Evolutionary conservation across 257 asterid genomes (phyloP).

Genomic region (Fraxinus cuspidata): DNA sequence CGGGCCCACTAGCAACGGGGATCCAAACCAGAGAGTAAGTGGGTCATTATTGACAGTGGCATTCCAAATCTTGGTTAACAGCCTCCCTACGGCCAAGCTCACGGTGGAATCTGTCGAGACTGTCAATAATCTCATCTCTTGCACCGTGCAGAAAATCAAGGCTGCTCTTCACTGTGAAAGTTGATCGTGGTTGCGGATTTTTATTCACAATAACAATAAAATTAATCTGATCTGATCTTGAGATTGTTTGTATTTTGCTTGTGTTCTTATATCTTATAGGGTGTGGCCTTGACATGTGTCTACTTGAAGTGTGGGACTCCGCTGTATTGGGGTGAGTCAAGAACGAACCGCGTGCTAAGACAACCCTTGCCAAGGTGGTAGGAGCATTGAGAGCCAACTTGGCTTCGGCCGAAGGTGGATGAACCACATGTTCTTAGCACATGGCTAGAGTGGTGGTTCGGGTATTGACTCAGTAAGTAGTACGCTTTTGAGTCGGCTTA

Average conservation of each 20-base stretch:
- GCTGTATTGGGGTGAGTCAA: slow-evolving; percentile 67
- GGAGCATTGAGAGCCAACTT: slow-evolving; percentile 19
- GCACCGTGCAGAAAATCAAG: slow-evolving; percentile 65
- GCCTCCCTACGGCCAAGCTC: slow-evolving; percentile 56
- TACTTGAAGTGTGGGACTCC: slow-evolving; percentile 4
- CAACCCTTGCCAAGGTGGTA: slow-evolving; percentile 46
- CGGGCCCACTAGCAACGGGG: slow-evolving; percentile 34
- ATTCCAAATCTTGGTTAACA: slow-evolving; percentile 56
- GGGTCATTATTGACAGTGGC: slow-evolving; percentile 63
- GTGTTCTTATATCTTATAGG: slow-evolving; percentile 3
- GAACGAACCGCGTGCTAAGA: slow-evolving; percentile 74
- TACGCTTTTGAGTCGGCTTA: slow-evolving; percentile 35
- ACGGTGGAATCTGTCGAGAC: slow-evolving; percentile 63
- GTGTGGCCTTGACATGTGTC: neutral
- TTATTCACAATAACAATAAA: neutral
- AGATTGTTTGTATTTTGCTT: neutral
- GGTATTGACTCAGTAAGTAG: slow-evolving; percentile 75
- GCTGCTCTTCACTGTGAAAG: slow-evolving; percentile 50
- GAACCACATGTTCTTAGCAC: slow-evolving; percentile 29
- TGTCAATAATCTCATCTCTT: slow-evolving; percentile 53
- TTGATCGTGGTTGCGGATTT: slow-evolving; percentile 18
- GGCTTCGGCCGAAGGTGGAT: slow-evolving; percentile 6
- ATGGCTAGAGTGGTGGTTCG: slow-evolving; percentile 81
- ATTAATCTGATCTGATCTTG: neutral
- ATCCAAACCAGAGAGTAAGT: slow-evolving; percentile 32